phyloP scores from a whole-genome alignment of 805 yeast species.

The Priceomyces fermenticarens region DNA sequence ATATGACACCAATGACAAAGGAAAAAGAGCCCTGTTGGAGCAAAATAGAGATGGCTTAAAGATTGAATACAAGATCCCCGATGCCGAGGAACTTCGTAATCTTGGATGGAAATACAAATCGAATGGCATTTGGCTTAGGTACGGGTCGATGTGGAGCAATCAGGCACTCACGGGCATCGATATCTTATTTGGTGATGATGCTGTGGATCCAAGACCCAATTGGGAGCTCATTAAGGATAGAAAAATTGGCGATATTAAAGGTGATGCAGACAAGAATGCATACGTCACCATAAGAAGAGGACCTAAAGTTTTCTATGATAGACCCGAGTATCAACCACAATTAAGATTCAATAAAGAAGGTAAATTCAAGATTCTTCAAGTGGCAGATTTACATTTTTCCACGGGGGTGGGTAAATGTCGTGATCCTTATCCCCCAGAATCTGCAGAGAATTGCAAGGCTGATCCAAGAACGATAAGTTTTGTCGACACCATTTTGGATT shows the following conservation, averaged over 20 bases:
- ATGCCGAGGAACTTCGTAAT: constrained; percentile 30
- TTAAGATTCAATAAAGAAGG: constrained; percentile 41
- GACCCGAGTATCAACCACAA: constrained; percentile 21
- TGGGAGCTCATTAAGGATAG: constrained; percentile 48
- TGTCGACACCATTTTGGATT: constrained; percentile 58
- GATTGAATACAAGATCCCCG: constrained; percentile 25
- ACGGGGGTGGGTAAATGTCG: constrained; percentile 79
- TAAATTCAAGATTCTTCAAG: constrained; percentile 75
- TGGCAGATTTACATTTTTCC: constrained; percentile 90
- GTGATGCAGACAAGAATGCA: constrained; percentile 18
- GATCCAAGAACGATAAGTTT: constrained; percentile 69
- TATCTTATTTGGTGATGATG: constrained; percentile 68
- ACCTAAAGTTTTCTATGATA: constrained; percentile 24
- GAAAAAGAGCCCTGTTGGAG: constrained; percentile 14
- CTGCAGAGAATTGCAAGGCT: constrained; percentile 61
- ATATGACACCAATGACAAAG: constrained; percentile 1
- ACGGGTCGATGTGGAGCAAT: constrained; percentile 36
- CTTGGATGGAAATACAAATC: constrained; percentile 47
- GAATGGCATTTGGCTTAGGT: constrained; percentile 60
- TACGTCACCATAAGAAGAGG: constrained; percentile 36
- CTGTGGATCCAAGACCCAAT: constrained; percentile 71
- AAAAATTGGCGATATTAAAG: constrained; percentile 19
- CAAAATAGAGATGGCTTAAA: constrained; percentile 17
- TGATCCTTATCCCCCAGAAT: constrained; percentile 60
- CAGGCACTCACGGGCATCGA: constrained; percentile 57